phyloP scores from a whole-genome alignment of 306 rosid species.

The Canavalia gladiata region DNA sequence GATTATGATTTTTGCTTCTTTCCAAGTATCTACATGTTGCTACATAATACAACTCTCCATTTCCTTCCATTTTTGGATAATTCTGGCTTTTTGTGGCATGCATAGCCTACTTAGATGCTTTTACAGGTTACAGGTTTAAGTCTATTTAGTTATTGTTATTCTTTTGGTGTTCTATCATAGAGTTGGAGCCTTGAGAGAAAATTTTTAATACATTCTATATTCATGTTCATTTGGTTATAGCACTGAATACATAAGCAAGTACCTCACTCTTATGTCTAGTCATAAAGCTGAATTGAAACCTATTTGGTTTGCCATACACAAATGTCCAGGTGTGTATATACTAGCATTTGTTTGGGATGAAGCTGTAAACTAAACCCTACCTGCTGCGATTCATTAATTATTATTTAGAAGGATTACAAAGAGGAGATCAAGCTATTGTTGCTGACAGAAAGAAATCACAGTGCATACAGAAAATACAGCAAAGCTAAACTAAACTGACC shows the following conservation, averaged over 20 bases:
- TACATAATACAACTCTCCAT: not conserved
- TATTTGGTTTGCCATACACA: not conserved
- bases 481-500: not conserved
- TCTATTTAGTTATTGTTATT: not conserved
- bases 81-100: not conserved
- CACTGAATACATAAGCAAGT: not conserved
- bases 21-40: not conserved
- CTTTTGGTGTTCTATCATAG: not conserved
- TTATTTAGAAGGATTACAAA: conserved; percentile 4
- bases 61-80: not conserved
- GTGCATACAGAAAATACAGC: not conserved
- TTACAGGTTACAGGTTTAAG: not conserved
- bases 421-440: conserved; percentile 24
- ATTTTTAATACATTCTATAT: not conserved
- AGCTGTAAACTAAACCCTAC: conserved; percentile 16
- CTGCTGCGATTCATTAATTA: not conserved
- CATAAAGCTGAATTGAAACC: conserved; percentile 19
- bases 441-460: conserved; percentile 12
- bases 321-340: not conserved
- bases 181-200: not conserved
- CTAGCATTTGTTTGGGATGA: conserved; percentile 35
- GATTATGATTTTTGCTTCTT: not conserved
- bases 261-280: not conserved
- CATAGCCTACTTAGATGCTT: not conserved
- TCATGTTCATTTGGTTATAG: not conserved